phyloP scores from a whole-genome alignment of 108 stramenopile genomes.

The Cyclotella choctawhatcheeana region DNA sequence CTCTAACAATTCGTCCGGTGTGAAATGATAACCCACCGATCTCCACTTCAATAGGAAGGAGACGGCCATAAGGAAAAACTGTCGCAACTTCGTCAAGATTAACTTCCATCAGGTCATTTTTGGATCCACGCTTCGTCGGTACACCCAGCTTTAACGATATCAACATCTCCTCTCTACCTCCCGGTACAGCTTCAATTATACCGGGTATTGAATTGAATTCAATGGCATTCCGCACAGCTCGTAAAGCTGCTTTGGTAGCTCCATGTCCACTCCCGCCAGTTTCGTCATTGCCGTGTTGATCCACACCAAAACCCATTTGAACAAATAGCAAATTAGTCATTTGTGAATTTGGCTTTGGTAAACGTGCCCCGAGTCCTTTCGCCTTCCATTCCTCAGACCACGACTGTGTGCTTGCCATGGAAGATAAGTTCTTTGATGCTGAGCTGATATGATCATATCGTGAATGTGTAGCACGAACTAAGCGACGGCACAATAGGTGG shows the following conservation, averaged over 20 bases:
- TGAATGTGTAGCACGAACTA: too few relatives aligned
- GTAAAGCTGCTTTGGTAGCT: conserved; percentile 74
- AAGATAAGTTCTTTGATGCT: too few relatives aligned
- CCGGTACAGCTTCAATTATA: conserved; percentile 73
- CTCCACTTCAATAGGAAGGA: conserved; percentile 65
- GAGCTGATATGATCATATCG: too few relatives aligned
- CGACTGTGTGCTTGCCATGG: conserved; percentile 37
- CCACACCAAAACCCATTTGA: conserved; percentile 81
- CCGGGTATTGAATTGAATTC: conserved; percentile 90
- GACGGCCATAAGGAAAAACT: conserved; percentile 68
- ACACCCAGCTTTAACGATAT: conserved; percentile 73
- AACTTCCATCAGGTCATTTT: conserved; percentile 36
- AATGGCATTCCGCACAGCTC: conserved; percentile 86
- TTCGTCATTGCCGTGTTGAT: conserved; percentile 66
- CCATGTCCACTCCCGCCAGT: conserved; percentile 27
- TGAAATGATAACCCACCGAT: conserved; percentile 70
- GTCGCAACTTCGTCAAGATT: conserved; percentile 51
- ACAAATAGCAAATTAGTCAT: conserved; percentile 73
- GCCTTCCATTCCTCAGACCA: conserved; percentile 80
- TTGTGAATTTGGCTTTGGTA: conserved; percentile 38
- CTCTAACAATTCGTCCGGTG: conserved; percentile 72
- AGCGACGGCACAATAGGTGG: too few relatives aligned
- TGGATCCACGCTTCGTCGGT: conserved; percentile 24
- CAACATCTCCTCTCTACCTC: conserved; percentile 69
- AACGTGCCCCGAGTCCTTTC: conserved; percentile 60